A percentile compares a stretch with the other conserved stretches of the same genome.
Conservation (phyloP, 306 rosid species). For the Hippophae gyantsensis region DNA sequence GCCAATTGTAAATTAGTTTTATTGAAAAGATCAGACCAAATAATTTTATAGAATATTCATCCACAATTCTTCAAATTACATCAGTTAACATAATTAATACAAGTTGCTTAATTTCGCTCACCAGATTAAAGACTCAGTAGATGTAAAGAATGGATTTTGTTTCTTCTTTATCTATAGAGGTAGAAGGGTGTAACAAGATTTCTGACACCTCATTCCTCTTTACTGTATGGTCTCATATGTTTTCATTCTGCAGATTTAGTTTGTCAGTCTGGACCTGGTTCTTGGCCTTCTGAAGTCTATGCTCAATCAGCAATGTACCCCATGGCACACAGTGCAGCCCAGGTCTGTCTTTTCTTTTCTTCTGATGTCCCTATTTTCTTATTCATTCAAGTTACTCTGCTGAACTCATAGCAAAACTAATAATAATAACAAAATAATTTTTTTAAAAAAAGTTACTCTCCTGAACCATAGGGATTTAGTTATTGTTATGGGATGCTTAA, state of each 20-base stretch:
- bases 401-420: no score
- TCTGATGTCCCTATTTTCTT: background rate
- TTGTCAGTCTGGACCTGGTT: constrained; percentile 96
- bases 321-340: constrained; percentile 98
- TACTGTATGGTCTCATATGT: constrained; percentile 17
- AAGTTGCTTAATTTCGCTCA: background rate
- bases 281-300: constrained; percentile 82
- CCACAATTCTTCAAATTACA: background rate
- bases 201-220: constrained; percentile 10
- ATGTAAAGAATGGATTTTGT: background rate
- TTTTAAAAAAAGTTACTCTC: background rate
- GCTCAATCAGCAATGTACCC: constrained; percentile 89
- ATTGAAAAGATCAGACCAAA: constrained; percentile 3
- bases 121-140: background rate
- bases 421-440: no score
- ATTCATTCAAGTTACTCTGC: background rate
- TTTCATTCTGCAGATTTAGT: constrained; percentile 55
- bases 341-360: constrained; percentile 39
- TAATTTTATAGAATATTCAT: background rate
- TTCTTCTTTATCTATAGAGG: background rate
- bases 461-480: no score
- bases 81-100: background rate
- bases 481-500: background rate
- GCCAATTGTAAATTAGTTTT: background rate
- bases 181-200: background rate